A percentile compares a stretch with the other conserved stretches of the same genome.
phyloP scores from a whole-genome alignment of 306 rosid species.

The Rosa rugosa region DNA sequence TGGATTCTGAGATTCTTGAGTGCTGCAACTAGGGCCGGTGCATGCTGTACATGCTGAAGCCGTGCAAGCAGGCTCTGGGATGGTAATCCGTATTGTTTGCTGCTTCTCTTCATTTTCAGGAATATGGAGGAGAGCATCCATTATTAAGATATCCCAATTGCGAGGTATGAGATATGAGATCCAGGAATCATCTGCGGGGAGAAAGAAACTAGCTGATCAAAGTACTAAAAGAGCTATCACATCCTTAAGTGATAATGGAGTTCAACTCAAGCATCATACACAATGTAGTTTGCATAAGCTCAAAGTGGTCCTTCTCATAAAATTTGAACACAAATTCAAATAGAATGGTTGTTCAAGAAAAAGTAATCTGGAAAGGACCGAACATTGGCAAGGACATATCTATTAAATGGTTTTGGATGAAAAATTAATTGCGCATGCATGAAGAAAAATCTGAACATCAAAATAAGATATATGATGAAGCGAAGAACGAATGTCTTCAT shows the following conservation, averaged over 20 bases:
- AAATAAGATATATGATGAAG: neutral
- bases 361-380: neutral
- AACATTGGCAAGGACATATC: neutral
- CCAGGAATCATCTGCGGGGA: conserved; percentile 69
- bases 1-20: conserved; percentile 36
- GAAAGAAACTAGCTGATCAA: neutral
- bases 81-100: conserved; percentile 62
- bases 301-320: neutral
- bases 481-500: neutral
- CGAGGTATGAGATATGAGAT: conserved; percentile 60
- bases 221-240: neutral
- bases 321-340: neutral
- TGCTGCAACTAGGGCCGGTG: conserved; percentile 46
- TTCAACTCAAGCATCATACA: conserved; percentile 5
- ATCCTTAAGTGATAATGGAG: neutral
- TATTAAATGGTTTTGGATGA: neutral
- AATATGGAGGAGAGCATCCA: conserved; percentile 87
- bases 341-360: neutral
- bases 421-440: neutral
- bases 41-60: conserved; percentile 57
- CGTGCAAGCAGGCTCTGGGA: conserved; percentile 35
- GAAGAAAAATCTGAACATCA: neutral
- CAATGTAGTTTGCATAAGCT: neutral
- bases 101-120: conserved; percentile 75
- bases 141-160: conserved; percentile 85